phyloP scores from a whole-genome alignment of 83 land plant species.

The Diphasiastrum complanatum region DNA sequence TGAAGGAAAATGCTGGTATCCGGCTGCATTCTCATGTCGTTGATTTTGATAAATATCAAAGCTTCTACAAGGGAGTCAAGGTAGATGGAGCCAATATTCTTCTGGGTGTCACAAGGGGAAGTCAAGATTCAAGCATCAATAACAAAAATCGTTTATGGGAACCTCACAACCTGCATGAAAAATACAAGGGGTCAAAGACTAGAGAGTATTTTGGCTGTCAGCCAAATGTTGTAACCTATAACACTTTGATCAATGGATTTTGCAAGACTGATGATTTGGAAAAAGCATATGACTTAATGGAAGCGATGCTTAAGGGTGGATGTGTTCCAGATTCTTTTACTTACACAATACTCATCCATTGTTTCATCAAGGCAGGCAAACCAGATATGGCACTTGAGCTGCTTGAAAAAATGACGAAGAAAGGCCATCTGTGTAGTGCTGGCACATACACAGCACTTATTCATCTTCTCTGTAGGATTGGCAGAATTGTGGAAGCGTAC shows the following conservation, averaged over 20 bases:
- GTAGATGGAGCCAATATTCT: no score
- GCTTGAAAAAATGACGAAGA: constrained; percentile 28
- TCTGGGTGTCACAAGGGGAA: no score
- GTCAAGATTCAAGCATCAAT: no score
- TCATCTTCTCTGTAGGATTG: constrained; percentile 38
- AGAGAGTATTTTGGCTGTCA: no score
- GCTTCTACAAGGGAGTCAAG: no score
- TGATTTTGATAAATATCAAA: no score
- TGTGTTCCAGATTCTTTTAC: constrained; percentile 40
- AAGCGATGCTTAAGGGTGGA: constrained; percentile 33
- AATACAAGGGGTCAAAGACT: no score
- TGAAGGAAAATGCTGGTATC: no score
- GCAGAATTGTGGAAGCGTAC: constrained; percentile 38
- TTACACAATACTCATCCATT: constrained; percentile 14
- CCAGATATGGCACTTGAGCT: not conserved
- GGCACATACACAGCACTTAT: constrained; percentile 51
- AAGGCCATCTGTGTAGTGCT: constrained; percentile 28
- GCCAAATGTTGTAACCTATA: constrained; percentile 35
- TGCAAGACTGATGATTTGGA: constrained; percentile 42
- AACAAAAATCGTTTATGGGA: no score
- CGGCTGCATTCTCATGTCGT: no score
- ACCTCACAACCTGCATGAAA: no score
- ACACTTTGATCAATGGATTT: constrained; percentile 31
- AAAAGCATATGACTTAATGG: constrained; percentile 29
- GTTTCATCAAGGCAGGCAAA: constrained; percentile 5